phyloP scores from a whole-genome alignment of 1,284 basidiomycete species.

The Trichosporon faecale region DNA sequence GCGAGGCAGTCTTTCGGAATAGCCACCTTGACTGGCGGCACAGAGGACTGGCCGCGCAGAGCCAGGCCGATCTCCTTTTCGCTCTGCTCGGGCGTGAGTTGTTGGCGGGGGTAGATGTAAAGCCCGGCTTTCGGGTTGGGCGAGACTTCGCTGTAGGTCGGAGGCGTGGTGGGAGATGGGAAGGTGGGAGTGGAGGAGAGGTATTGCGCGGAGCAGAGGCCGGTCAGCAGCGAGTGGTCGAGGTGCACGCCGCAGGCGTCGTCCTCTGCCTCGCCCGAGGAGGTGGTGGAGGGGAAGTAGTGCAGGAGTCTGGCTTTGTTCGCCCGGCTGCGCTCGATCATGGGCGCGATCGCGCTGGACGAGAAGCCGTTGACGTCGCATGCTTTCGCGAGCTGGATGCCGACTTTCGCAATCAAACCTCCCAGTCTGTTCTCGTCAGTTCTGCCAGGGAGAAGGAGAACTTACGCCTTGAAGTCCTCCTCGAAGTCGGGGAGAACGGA shows the following conservation, averaged over 20 bases:
- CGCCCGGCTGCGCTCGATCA: slow-evolving; percentile 47
- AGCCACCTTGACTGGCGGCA: slow-evolving; percentile 66
- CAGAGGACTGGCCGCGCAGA: neutral
- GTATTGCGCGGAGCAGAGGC: slow-evolving; percentile 59
- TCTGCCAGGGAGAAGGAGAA: neutral
- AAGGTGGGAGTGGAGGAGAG: neutral
- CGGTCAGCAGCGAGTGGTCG: slow-evolving; percentile 84
- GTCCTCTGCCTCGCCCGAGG: slow-evolving; percentile 62
- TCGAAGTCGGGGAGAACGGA: slow-evolving; percentile 69
- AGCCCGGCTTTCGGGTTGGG: slow-evolving; percentile 62
- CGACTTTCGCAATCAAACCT: slow-evolving; percentile 74
- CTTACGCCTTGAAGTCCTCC: slow-evolving; percentile 76
- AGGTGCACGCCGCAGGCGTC: slow-evolving; percentile 62
- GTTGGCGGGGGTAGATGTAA: slow-evolving; percentile 74
- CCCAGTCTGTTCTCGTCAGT: slow-evolving; percentile 39
- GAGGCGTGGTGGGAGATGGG: neutral
- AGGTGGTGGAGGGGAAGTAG: slow-evolving; percentile 66
- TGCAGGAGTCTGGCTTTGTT: slow-evolving; percentile 74
- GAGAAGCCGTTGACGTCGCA: slow-evolving; percentile 83
- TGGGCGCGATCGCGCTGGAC: slow-evolving; percentile 35
- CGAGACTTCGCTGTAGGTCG: neutral
- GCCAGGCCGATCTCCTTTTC: slow-evolving; percentile 2
- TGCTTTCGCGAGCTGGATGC: slow-evolving; percentile 71
- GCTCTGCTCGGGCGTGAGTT: neutral
- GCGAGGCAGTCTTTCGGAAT: slow-evolving; percentile 69